Evolutionary conservation across 2,329 filamentous ascomycete genomes (phyloP).

Genomic region (Monilinia laxa): DNA sequence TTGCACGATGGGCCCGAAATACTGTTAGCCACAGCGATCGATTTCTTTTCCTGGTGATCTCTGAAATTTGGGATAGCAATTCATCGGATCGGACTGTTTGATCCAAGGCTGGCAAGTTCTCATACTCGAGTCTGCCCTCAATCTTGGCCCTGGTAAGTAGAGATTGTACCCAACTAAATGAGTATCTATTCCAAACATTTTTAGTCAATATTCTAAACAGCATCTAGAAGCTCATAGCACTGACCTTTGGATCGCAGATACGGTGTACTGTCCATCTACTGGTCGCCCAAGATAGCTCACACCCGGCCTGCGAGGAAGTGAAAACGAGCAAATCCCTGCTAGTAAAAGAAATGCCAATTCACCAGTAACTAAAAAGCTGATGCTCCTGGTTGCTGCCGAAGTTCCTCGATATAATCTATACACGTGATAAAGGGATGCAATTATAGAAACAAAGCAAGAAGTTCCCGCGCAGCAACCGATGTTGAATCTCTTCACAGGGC

Average conservation of each 20-base stretch:
- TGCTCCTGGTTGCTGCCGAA: not conserved
- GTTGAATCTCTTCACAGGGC: not conserved
- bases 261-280: not conserved
- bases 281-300: not conserved
- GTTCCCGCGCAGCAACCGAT: slow-evolving; percentile 7
- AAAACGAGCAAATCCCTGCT: not conserved
- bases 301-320: not conserved
- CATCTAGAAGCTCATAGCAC: not conserved
- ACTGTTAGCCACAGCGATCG: not conserved
- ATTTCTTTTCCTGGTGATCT: not conserved
- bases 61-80: not conserved
- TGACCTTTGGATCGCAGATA: not conserved
- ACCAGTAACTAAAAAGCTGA: not conserved
- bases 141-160: not conserved
- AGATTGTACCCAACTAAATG: not conserved
- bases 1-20: not conserved
- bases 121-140: not conserved
- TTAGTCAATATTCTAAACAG: not conserved
- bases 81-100: not conserved
- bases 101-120: slow-evolving; percentile 2
- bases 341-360: not conserved
- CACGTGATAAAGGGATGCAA: not conserved
- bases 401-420: not conserved
- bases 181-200: not conserved
- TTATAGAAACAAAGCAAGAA: not conserved